Base-by-base conservation (phyloP, 306 rosid genomes). In the Pueraria montana region DNA sequence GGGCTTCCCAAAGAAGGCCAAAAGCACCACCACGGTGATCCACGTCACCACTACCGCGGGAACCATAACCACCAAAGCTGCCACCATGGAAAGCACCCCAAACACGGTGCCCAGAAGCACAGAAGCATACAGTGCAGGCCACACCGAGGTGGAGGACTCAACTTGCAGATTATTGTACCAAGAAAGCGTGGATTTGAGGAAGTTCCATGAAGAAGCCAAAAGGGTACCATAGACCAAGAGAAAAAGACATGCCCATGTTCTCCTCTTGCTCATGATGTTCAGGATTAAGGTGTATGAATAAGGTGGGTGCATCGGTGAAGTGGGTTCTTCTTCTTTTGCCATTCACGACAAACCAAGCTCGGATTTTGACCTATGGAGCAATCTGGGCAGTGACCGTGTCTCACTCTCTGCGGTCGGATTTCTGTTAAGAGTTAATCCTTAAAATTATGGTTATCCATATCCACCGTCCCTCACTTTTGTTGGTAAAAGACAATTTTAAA, bases 1-100 rank as follows among this genome's bases (percentile, higher is more conserved):
- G 3, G 99, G 96, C 83, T 91, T 96, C 34, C 97, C 98, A 76
- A 89, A 96, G 89, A 96, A 96, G 78, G 97, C 94, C 77, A 96
- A 52, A 74, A 96, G 71, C 8, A 96, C 98, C 63, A 96, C 97
- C 13, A 96, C 27, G 2, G 98, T 73, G 83, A 92, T 96, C 99
- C 99, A 96, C 5, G 98, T 96, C 9, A 96, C 97, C 82, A 96
- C 0, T 3, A 94, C 84, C 3, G 96, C 94, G 4, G 98, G 98
- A 20, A 93, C 77, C 89, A 95, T 62, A 73, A 94, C 95, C 1
- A 88, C 89, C 74, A 92, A 82, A 5, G 97, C 99, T 5, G 98
- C 98, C 74, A 88, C 86, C 99, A 96, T 96, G 0, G 98, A 93
- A 4, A 96, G 87, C 11, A 88, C 0, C 82, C 99, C 97, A 50